Conservation (phyloP, 768 basidiomycete species). For the Lentinula raphanica region DNA sequence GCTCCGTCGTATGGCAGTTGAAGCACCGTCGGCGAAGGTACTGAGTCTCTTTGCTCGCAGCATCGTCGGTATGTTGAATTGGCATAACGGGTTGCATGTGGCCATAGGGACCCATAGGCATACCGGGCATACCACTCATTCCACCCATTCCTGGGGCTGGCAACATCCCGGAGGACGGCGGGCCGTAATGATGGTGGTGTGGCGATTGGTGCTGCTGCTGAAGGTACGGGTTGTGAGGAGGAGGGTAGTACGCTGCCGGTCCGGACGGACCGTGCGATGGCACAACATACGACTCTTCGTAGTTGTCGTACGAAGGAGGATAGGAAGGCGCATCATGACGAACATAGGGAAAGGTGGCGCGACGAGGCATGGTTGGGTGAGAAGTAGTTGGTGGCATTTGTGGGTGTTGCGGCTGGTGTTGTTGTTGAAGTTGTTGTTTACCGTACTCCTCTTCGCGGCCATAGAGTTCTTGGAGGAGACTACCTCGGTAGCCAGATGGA, state of each 20-base stretch:
- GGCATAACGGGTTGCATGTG: conserved; percentile 35
- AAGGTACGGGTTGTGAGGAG: conserved; percentile 35
- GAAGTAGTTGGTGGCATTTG: conserved; percentile 31
- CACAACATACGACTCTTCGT: conserved; percentile 45
- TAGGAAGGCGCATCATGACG: conserved; percentile 57
- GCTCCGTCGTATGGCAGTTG: conserved; percentile 90
- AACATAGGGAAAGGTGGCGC: conserved; percentile 74
- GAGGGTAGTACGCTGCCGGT: conserved; percentile 14
- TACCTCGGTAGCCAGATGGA: conserved; percentile 38
- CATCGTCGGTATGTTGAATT: conserved; percentile 87
- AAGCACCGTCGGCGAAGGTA: conserved; percentile 84
- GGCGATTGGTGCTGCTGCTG: conserved; percentile 16
- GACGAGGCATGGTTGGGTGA: conserved; percentile 50
- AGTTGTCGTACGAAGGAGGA: conserved; percentile 33
- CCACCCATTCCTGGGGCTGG: not conserved
- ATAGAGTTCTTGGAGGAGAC: conserved; percentile 70
- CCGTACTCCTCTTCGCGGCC: conserved; percentile 21
- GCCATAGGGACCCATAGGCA: conserved; percentile 8
- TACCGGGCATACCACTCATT: not conserved
- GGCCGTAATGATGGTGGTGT: not conserved
- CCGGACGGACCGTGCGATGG: conserved; percentile 42
- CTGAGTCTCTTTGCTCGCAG: conserved; percentile 86
- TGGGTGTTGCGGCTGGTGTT: conserved; percentile 31
- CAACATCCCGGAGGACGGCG: not conserved
- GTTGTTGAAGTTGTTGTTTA: conserved; percentile 25